phyloP scores from a whole-genome alignment of 306 rosid species.

The Cucumis melo region DNA sequence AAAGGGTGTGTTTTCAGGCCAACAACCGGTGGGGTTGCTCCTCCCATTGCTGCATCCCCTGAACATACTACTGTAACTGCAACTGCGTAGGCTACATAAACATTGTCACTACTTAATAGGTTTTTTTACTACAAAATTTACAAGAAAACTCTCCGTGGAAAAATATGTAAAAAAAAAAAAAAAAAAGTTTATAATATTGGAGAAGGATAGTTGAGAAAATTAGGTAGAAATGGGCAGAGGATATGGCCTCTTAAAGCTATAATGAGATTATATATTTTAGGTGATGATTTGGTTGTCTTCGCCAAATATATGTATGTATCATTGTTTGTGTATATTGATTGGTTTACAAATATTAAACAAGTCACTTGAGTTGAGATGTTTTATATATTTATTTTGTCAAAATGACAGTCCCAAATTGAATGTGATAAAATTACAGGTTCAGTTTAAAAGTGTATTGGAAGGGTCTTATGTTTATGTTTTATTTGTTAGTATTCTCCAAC shows the following conservation, averaged over 20 bases:
- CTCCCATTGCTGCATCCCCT: constrained; percentile 21
- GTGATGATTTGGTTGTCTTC: neutral
- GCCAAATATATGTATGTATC: neutral
- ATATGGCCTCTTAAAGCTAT: too few species aligned
- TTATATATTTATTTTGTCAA: too few species aligned
- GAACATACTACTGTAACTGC: constrained; percentile 13
- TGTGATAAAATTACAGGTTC: too few species aligned
- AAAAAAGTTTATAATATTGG: neutral
- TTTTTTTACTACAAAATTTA: neutral
- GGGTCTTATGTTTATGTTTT: too few species aligned
- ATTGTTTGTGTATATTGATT: neutral
- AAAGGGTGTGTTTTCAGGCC: constrained; percentile 37
- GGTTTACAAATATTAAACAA: neutral
- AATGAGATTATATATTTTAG: too few species aligned
- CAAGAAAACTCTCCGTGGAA: neutral
- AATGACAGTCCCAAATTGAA: too few species aligned
- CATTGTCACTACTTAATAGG: neutral
- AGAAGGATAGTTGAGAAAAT: neutral
- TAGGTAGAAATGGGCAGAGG: neutral
- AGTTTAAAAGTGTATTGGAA: too few species aligned
- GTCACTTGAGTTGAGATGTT: neutral
- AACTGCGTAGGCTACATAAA: neutral
- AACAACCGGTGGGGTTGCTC: constrained; percentile 83
- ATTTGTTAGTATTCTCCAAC: too few species aligned
- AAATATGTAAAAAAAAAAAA: neutral